Percentiles rank a stretch among this genome's conserved stretches.
phyloP scores from a whole-genome alignment of 805 yeast species.

The Clavispora vitiphila region DNA sequence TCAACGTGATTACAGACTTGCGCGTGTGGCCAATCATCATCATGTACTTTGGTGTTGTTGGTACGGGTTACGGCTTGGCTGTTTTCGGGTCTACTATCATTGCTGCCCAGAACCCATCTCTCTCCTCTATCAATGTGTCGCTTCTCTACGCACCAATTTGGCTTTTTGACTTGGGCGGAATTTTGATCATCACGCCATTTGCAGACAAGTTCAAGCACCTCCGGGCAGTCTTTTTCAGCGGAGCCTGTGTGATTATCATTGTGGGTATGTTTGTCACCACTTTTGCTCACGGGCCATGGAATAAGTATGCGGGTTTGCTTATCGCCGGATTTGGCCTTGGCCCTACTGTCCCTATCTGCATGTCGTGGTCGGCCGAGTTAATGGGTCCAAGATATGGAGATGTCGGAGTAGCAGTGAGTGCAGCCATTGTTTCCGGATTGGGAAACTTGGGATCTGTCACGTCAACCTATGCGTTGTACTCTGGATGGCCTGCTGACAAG shows the following conservation, averaged over 20 bases:
- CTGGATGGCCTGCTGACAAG: slow-evolving; percentile 82
- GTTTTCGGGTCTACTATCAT: slow-evolving; percentile 81
- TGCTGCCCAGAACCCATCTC: slow-evolving; percentile 53
- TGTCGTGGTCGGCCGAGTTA: slow-evolving; percentile 79
- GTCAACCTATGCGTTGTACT: slow-evolving; percentile 78
- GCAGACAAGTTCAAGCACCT: slow-evolving; percentile 62
- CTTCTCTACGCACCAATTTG: slow-evolving; percentile 85
- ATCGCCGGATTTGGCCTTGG: slow-evolving; percentile 86
- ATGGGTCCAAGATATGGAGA: slow-evolving; percentile 71
- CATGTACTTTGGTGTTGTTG: slow-evolving; percentile 92
- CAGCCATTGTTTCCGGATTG: slow-evolving; percentile 79
- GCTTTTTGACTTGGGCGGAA: slow-evolving; percentile 78
- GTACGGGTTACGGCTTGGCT: slow-evolving; percentile 83
- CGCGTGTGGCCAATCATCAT: slow-evolving; percentile 76
- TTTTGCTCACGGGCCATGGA: slow-evolving; percentile 70
- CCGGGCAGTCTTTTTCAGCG: slow-evolving; percentile 59
- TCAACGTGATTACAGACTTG: slow-evolving; percentile 50
- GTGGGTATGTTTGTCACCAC: slow-evolving; percentile 73
- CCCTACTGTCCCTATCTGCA: slow-evolving; percentile 83
- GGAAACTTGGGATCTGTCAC: slow-evolving; percentile 85
- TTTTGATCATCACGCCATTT: slow-evolving; percentile 69
- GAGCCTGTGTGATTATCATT: slow-evolving; percentile 63
- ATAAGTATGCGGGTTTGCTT: slow-evolving; percentile 71
- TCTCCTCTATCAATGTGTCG: slow-evolving; percentile 65
- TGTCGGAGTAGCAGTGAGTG: slow-evolving; percentile 76